Conservation (phyloP, 192 early-diverging fungal genomes). For the Geosiphon pyriformis region DNA sequence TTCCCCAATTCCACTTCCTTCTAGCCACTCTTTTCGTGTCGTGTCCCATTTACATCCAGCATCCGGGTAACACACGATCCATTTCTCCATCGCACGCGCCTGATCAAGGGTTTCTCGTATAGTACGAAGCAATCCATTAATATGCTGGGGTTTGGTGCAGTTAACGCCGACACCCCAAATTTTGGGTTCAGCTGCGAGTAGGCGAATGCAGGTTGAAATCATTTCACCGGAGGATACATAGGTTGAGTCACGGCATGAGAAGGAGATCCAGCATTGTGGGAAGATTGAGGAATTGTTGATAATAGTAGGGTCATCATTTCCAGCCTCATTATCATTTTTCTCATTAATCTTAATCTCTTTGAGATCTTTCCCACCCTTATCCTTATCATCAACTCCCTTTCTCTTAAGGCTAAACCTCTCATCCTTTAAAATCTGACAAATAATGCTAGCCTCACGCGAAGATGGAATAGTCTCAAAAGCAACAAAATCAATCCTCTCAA, state of each 20-base stretch:
- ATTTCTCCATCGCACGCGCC: constrained; percentile 21
- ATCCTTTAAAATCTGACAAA: constrained; percentile 37
- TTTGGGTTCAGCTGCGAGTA: background rate
- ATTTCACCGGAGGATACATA: constrained; percentile 46
- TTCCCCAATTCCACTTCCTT: constrained; percentile 13
- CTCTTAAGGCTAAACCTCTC: no score
- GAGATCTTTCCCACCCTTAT: no score
- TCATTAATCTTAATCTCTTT: no score
- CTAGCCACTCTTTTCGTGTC: constrained; percentile 28
- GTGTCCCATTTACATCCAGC: constrained; percentile 44
- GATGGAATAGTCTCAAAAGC: constrained; percentile 69
- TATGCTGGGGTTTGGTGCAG: constrained; percentile 48
- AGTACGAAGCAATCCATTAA: constrained; percentile 21
- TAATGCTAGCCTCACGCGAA: constrained; percentile 44
- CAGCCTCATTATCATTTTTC: no score
- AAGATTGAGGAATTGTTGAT: no score
- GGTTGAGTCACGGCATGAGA: constrained; percentile 38
- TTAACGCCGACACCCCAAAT: constrained; percentile 60
- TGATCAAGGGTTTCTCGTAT: constrained; percentile 15
- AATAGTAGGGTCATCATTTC: constrained; percentile 12
- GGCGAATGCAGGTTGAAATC: constrained; percentile 35
- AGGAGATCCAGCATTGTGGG: constrained; percentile 55
- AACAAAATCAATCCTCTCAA: constrained; percentile 47
- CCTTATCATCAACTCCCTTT: no score
- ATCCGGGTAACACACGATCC: constrained; percentile 51